Evolutionary conservation across 2,329 filamentous ascomycete species (phyloP), one percentile per base, ranked within the genome.

Genomic region (Exophiala phaeomuriformis): DNA sequence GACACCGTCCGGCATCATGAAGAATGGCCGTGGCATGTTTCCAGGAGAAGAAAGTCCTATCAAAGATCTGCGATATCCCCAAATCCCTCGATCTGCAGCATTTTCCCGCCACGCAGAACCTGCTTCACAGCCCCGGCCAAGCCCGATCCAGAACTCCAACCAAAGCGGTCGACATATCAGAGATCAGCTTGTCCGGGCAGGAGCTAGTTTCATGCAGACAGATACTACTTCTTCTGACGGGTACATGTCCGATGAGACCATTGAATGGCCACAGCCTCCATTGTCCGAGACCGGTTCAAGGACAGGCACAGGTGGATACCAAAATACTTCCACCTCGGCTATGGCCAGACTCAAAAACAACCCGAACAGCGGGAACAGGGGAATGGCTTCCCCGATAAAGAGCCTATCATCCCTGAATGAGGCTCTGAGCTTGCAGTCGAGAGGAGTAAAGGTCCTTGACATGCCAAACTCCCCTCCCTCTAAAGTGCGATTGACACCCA

Each of bases 81-180:
- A 59, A 40, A 58, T 60, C 19, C 58, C 62, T 47, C 52, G 56
- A 3, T 57, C 63, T 19, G 56, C 54, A 31, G 51, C 59, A 1
- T 54, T 65, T 19, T 65, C 59, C 5, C 61, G 63, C 36, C 60
- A 63, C 6, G 61, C 64, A 19, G 67, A 71, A 44, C 64, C 65
- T 3, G 53, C 68, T 7, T 66, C 68, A 2, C 58, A 64, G 10
- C 68, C 66, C 8, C 66, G 66, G 12, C 29, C 36, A n/a, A 50
- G 46, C n/a, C 36, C 30, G 8, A 2, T 33, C 39, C 29, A 5
- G 7, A 8, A 3, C 5, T 29, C 4, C n/a, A 10, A 7, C 9
- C 40, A 46, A n/a, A 3, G 32, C 29, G 9, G 28, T 27, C 41
- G 48, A 44, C 46, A 47, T 10, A 51, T 31, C 8, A 52, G 51